These are phyloP conservation scores for Diospyros lotus DNA, from an alignment of 148 eudicot species.

Conservation along the genomic window DNA sequence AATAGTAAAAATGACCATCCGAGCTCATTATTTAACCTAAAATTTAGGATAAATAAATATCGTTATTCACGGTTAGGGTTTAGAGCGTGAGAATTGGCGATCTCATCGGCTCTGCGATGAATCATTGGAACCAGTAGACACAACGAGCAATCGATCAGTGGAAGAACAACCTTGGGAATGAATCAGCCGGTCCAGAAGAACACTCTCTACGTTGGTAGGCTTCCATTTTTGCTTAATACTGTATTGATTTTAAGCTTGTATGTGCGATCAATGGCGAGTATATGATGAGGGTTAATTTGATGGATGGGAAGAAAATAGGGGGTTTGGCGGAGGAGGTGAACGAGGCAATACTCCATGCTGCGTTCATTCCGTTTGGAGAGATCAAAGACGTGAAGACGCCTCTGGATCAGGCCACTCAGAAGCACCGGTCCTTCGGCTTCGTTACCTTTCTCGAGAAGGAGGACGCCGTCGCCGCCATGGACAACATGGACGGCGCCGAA, in stretches of 20 bases:
- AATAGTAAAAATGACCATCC: no score
- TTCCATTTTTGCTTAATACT: neutral
- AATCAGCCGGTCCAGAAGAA: conserved; percentile 81
- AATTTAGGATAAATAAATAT: no score
- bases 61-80: no score
- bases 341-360: conserved; percentile 77
- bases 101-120: no score
- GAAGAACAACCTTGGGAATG: conserved; percentile 17
- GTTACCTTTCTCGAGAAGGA: conserved; percentile 87
- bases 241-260: neutral
- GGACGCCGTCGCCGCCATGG: conserved; percentile 96
- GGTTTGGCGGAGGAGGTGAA: conserved; percentile 94
- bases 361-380: conserved; percentile 94
- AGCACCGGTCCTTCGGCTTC: conserved; percentile 94
- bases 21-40: no score
- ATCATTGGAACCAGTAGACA: no score
- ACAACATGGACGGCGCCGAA: conserved; percentile 96
- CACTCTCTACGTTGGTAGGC: conserved; percentile 78
- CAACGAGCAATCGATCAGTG: no score
- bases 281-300: neutral
- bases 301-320: conserved; percentile 17
- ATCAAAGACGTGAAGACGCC: conserved; percentile 97
- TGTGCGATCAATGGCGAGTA: neutral
- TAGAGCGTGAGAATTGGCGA: no score
- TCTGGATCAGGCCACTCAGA: conserved; percentile 83